Base-by-base conservation (phyloP, 148 eudicot genomes). In the Chenopodium formosanum region DNA sequence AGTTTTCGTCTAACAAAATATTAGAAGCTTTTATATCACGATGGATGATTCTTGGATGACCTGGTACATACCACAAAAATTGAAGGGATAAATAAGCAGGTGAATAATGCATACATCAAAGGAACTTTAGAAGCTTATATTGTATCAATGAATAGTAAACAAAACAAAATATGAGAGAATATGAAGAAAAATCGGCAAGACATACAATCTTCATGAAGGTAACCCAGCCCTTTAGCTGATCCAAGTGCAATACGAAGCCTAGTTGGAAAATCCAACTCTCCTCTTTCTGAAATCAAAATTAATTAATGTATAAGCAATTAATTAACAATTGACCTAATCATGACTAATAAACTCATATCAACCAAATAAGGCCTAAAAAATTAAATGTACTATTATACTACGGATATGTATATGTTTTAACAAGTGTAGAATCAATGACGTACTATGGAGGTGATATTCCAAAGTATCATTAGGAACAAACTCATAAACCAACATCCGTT, bases 1-100 rank as follows among this genome's bases (percentile, higher is more conserved):
- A 92, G 74, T 92, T 89, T 27, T 83, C 29, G 52, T 94, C 98
- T 16, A 94, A 82, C 10, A 92, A 88, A 83, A 94, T 94, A 83
- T 94, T 94, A 31, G 98, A 93, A 64, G 95, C 91, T 83, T 94
- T 94, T 73, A 94, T 92, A 85, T 92, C 97, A n/a, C 98, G 95
- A 78, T 94, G 98, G 81, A 94, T 94, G 67, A 94, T 92, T 74
- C 93, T 86, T 23, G 98, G 98, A 72, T 92, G 97, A 74, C 98
- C 98, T 94, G 86, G 34, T 47, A 37, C 60, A 46, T 58, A 1
- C n/a, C 23, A 27, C 2, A n/a, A 1, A 47, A 10, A 69, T 2
- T 9, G 56, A 16, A 4, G 0, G 20, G 12, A 13, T 53, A 20
- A 0, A 53, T 20, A 19, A 62, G 1, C 8, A 58, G n/a, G 63